Evolutionary conservation across 2,329 filamentous ascomycete genomes (phyloP), one percentile per base, ranked within the genome.

Genomic region (Aspergillus sp.): DNA sequence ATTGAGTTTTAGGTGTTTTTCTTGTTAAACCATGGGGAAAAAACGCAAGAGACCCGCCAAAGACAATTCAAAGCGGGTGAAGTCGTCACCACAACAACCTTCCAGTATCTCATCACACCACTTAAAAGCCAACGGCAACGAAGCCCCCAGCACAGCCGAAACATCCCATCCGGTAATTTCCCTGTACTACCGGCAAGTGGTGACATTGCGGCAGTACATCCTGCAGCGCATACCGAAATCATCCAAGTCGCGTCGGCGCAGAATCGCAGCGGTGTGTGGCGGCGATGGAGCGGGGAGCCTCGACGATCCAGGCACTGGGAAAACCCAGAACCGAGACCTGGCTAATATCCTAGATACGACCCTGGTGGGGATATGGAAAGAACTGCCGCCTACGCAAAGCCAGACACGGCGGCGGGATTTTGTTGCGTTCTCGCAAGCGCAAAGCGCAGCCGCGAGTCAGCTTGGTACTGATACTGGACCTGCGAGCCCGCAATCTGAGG

Each of bases 161-260:
- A 56, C 57, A 35, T 62, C 62, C 3, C 87, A 91, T 69, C 84
- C 85, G 54, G 82, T 95, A 35, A 79, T 96, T 56, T 80, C 80
- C 46, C 82, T 83, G 60, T 90, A 88, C 75, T 96, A 92, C 74
- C 75, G 81, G 7, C 75, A 81, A 47, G 82, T 92, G 12, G 73
- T 85, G 55, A 86, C 86, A 0, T 77, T 96, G 57, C 86, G 91
- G 66, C 80, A 88, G 57, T 90, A 91, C 75, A 77, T 93, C 40
- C 77, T 93, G 48, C 78, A 79, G 19, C 84, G 80, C 59, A 81
- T 96, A 11, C 88, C 90, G 0, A 64, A 73, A n/a, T 80, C 84
- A 11, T 93, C 90, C 5, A 89, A 77, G 59, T 73, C 73, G 53
- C 77, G 80, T 45, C 78, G 76, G 43, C 77, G 80, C 39, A 77